phyloP scores from a whole-genome alignment of 2,329 filamentous ascomycete species.

The Sclerotinia nivalis region DNA sequence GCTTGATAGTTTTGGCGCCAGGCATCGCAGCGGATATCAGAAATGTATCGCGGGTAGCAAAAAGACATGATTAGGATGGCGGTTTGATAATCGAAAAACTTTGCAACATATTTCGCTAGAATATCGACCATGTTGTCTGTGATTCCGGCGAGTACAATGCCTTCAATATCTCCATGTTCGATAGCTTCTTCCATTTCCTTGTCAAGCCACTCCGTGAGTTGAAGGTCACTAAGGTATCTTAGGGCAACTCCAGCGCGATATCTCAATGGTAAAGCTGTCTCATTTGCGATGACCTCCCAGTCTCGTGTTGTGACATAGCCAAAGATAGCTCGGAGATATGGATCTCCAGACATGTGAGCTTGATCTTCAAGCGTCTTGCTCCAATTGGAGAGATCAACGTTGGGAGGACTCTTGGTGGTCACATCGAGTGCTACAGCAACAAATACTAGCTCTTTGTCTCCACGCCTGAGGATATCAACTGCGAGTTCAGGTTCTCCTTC shows the following conservation, averaged over 20 bases:
- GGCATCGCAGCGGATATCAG: conserved; percentile 71
- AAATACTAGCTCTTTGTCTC: conserved; percentile 68
- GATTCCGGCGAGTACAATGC: conserved; percentile 75
- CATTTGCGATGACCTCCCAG: conserved; percentile 73
- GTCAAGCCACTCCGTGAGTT: conserved; percentile 67
- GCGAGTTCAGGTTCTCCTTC: conserved; percentile 68
- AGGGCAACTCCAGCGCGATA: conserved; percentile 76
- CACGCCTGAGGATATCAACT: conserved; percentile 67
- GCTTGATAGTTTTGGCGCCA: conserved; percentile 74
- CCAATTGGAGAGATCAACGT: conserved; percentile 41
- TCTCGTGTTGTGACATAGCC: conserved; percentile 74
- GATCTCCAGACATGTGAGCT: conserved; percentile 60
- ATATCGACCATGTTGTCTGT: conserved; percentile 72
- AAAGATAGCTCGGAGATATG: conserved; percentile 78
- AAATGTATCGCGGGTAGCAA: conserved; percentile 73
- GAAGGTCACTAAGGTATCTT: conserved; percentile 61
- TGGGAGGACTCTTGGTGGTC: conserved; percentile 53
- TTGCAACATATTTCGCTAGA: conserved; percentile 72
- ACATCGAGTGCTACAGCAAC: conserved; percentile 67
- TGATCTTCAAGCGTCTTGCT: conserved; percentile 35
- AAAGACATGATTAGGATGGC: conserved; percentile 73
- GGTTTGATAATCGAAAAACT: conserved; percentile 77
- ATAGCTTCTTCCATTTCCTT: conserved; percentile 63
- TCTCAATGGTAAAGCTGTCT: conserved; percentile 69
- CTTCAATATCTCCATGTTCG: conserved; percentile 70